phyloP scores from a whole-genome alignment of 2,329 filamentous ascomycete species.

The Xylaria sp. region DNA sequence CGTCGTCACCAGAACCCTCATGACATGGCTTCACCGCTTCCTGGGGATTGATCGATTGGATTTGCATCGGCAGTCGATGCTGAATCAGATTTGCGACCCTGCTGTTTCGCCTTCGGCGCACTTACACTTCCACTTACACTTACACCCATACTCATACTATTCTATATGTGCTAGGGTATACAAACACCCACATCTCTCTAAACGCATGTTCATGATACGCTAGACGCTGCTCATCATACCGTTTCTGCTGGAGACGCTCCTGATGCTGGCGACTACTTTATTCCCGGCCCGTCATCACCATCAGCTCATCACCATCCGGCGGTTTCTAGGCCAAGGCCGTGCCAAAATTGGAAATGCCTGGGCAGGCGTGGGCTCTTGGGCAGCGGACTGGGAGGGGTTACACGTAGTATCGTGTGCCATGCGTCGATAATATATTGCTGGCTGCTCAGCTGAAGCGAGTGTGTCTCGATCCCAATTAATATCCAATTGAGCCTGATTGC shows the following conservation, averaged over 20 bases:
- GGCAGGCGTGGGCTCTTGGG: neutral
- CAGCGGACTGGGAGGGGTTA: constrained; percentile 19
- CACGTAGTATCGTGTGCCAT: constrained; percentile 14
- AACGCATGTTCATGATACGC: constrained; percentile 14
- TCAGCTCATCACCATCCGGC: neutral
- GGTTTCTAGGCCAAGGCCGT: constrained; percentile 22
- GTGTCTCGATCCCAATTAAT: constrained; percentile 21
- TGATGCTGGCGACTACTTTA: constrained; percentile 1
- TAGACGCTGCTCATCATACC: neutral
- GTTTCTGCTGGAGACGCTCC: neutral
- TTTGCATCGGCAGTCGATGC: constrained; percentile 12
- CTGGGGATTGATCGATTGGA: constrained; percentile 9
- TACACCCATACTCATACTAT: neutral
- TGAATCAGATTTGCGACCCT: constrained; percentile 33
- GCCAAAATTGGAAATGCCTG: constrained; percentile 18
- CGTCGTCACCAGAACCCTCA: constrained; percentile 19
- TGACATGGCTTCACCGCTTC: constrained; percentile 16
- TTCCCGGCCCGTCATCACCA: constrained; percentile 20
- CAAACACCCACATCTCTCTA: neutral
- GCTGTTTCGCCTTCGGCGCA: constrained; percentile 18
- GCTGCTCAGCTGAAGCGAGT: constrained; percentile 24
- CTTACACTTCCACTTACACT: neutral
- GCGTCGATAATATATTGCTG: constrained; percentile 16
- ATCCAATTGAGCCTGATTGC: constrained; percentile 36
- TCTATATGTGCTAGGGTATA: neutral